phyloP scores from a whole-genome alignment of 139 green algal genomes.

The Coccomyxa sp. region DNA sequence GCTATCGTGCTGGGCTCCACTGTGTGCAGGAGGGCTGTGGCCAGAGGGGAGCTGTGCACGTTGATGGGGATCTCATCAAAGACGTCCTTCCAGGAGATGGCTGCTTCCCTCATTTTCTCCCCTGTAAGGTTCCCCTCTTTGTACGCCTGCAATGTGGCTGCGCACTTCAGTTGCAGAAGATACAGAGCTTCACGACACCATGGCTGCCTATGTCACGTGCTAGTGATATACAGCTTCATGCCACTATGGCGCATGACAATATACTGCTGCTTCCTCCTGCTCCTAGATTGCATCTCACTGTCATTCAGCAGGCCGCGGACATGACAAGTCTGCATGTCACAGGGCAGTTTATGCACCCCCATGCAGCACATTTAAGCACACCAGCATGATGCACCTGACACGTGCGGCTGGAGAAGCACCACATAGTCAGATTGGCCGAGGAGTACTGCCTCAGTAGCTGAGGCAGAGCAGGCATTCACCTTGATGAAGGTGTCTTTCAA shows the following conservation, averaged over 20 bases:
- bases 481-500: conserved; percentile 90
- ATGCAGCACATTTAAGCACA: too few relatives aligned
- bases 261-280: neutral
- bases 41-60: conserved; percentile 79
- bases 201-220: neutral
- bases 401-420: too few relatives aligned
- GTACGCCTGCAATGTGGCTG: conserved; percentile 44
- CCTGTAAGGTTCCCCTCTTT: conserved; percentile 30
- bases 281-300: neutral
- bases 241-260: neutral
- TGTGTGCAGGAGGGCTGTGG: conserved; percentile 66
- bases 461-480: neutral
- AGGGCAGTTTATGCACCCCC: too few relatives aligned
- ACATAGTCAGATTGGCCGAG: too few relatives aligned
- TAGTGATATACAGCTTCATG: neutral
- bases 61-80: conserved; percentile 94
- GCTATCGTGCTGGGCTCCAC: conserved; percentile 23
- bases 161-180: too few relatives aligned
- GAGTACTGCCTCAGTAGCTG: too few relatives aligned
- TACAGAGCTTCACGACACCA: neutral
- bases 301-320: too few relatives aligned
- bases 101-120: conserved; percentile 63
- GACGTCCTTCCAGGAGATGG: conserved; percentile 74
- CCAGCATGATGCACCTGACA: too few relatives aligned
- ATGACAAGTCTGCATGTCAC: too few relatives aligned